Conservation (phyloP, 1,284 basidiomycete species). For the Rhodotorula sp. region DNA sequence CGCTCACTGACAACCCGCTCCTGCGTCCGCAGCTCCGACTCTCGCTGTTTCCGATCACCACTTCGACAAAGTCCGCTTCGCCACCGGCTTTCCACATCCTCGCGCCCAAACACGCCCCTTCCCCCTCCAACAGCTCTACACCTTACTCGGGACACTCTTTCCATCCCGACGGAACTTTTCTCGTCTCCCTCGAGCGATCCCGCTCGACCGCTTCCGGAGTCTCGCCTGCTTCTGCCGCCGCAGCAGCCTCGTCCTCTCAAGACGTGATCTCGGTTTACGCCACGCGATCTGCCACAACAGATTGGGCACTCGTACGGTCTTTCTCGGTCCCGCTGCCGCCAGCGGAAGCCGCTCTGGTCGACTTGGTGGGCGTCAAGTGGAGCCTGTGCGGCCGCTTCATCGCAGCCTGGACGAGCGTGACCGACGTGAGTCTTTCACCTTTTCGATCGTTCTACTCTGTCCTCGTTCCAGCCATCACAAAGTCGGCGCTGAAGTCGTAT, state of each 20-base stretch:
- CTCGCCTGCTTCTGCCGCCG: background rate
- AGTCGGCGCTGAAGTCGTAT: no score
- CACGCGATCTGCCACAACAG: background rate
- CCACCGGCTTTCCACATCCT: constrained; percentile 26
- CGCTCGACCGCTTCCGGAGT: background rate
- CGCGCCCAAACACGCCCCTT: constrained; percentile 29
- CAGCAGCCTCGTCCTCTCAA: background rate
- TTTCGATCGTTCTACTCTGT: no score
- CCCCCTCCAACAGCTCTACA: background rate
- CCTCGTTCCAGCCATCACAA: no score
- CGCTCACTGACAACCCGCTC: no score
- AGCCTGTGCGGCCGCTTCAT: constrained; percentile 42
- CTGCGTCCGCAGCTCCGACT: constrained; percentile 30
- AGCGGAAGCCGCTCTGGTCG: background rate
- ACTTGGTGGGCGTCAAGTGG: constrained; percentile 37
- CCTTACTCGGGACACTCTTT: constrained; percentile 26
- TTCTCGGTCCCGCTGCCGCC: background rate
- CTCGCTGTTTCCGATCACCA: constrained; percentile 32
- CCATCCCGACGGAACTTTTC: constrained; percentile 16
- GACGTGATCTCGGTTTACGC: background rate
- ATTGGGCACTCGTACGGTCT: background rate
- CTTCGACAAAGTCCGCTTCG: background rate
- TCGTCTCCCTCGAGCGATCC: constrained; percentile 39
- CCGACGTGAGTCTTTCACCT: no score
- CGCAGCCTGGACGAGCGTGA: constrained; percentile 39